A percentile compares a stretch with the other conserved stretches of the same genome.
phyloP scores from a whole-genome alignment of 805 yeast genomes.

The Diddensiella transvaalensis region DNA sequence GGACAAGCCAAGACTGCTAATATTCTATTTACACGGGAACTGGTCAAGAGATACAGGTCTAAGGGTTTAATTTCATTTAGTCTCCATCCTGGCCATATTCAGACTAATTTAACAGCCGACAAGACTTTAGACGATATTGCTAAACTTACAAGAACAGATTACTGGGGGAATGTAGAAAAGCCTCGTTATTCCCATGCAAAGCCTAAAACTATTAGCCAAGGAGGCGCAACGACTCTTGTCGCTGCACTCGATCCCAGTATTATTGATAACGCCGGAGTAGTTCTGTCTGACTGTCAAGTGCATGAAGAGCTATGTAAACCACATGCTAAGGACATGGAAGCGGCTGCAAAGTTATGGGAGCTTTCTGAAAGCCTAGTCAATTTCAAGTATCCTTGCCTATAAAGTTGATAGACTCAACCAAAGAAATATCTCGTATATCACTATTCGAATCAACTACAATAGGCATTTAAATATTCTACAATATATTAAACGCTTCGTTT shows the following conservation, averaged over 20 bases:
- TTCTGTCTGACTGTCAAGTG: constrained; percentile 6
- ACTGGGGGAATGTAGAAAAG: constrained; percentile 30
- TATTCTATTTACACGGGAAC: constrained; percentile 41
- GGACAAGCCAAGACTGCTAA: constrained; percentile 75
- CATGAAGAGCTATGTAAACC: neutral
- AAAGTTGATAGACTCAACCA: no score
- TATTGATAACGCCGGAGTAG: constrained; percentile 2
- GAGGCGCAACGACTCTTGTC: constrained; percentile 1
- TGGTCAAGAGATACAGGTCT: constrained; percentile 6
- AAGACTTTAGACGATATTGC: constrained; percentile 5
- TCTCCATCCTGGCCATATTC: constrained; percentile 13
- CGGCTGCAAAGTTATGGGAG: constrained; percentile 10
- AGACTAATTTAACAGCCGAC: constrained; percentile 16
- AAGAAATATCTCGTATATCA: no score
- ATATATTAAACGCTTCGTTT: no score
- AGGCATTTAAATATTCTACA: no score
- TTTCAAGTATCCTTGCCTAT: neutral
- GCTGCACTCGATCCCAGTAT: constrained; percentile 8
- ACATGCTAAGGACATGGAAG: constrained; percentile 6
- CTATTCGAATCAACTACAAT: no score
- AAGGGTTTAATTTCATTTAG: constrained; percentile 6
- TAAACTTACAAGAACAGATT: neutral
- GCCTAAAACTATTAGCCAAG: constrained; percentile 3
- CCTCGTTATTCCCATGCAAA: neutral
- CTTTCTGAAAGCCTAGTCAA: constrained; percentile 7